A percentile compares a stretch with the other conserved stretches of the same genome.
phyloP scores from a whole-genome alignment of 306 rosid genomes.

The Casuarina cunninghamiana region DNA sequence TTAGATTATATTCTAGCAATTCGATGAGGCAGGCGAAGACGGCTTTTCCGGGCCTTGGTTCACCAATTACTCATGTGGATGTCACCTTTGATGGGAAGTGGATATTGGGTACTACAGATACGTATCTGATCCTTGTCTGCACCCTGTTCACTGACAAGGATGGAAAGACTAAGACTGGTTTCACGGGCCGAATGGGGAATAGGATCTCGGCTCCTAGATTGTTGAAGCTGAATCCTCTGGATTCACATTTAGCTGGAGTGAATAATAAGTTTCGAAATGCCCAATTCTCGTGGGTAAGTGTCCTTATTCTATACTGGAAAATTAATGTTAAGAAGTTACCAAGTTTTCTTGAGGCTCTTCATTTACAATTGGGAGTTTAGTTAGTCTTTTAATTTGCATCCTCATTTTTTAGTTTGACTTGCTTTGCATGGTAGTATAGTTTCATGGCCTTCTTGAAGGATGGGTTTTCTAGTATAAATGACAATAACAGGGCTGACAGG shows the following conservation, averaged over 20 bases:
- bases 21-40: slow-evolving; percentile 95
- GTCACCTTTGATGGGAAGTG: slow-evolving; percentile 96
- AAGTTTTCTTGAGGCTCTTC: not conserved
- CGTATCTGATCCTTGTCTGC: slow-evolving; percentile 80
- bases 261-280: slow-evolving; percentile 86
- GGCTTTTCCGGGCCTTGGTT: slow-evolving; percentile 97
- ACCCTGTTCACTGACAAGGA: slow-evolving; percentile 78
- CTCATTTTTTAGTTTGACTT: not conserved
- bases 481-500: not conserved
- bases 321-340: not conserved
- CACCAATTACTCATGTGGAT: slow-evolving; percentile 88
- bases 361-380: not conserved
- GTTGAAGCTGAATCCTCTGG: slow-evolving; percentile 89
- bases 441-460: not conserved
- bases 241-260: slow-evolving; percentile 86
- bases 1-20: slow-evolving; percentile 74
- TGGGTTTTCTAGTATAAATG: not conserved
- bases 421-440: not conserved
- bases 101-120: slow-evolving; percentile 90
- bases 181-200: slow-evolving; percentile 91
- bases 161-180: slow-evolving; percentile 85
- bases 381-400: not conserved
- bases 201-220: slow-evolving; percentile 89
- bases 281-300: slow-evolving; percentile 94
- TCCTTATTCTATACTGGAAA: not conserved